Evolutionary conservation across 768 basidiomycete genomes (phyloP), one percentile per base, ranked within the genome.

Genomic region (Dioszegia hungarica): DNA sequence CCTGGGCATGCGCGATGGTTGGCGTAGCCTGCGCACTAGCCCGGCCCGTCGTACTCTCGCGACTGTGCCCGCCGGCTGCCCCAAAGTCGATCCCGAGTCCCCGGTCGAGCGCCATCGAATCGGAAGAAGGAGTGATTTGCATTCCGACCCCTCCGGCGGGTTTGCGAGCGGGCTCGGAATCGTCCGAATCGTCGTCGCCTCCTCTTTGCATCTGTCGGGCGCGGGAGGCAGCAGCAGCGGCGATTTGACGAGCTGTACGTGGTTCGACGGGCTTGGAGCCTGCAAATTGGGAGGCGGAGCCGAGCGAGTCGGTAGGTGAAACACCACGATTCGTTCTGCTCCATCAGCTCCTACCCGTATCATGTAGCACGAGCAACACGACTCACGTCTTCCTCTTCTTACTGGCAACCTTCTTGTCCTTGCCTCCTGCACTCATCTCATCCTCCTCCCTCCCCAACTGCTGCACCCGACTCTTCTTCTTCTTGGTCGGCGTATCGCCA

Each of bases 401-500:
- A 6, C 31, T 56, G 17, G 48, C 47, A 34, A 56, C 54, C 53
- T 61, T 63, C 63, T 61, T 60, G 24, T 66, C 64, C 19, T 62
- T 60, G 9, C 64, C 62, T 24, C 54, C 62, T 41, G 56, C 66
- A 15, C 60, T 63, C 15, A 57, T 57, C 22, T 70, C 71, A 59
- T 70, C 71, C 60, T 70, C 71, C 28, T 66, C 67, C 28, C 48
- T 62, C 41, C 65, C 70, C 24, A 73, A 28, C 40, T 63, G 66
- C 60, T 56, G 58, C 20, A 62, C 62, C 39, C 63, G 56, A 22
- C 54, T 62, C 58, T 70, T 71, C 56, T 67, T 70, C 67, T 70
- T 73, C 63, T 73, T 75, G 1, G 66, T 67, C 1, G 73, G 73
- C 37, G 73, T 73, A 34, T 68, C 68, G 0, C 65, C 59, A 1